A percentile compares a stretch with the other conserved stretches of the same genome.
Conservation (phyloP, 805 yeast species). For the Lachancea cidri region DNA sequence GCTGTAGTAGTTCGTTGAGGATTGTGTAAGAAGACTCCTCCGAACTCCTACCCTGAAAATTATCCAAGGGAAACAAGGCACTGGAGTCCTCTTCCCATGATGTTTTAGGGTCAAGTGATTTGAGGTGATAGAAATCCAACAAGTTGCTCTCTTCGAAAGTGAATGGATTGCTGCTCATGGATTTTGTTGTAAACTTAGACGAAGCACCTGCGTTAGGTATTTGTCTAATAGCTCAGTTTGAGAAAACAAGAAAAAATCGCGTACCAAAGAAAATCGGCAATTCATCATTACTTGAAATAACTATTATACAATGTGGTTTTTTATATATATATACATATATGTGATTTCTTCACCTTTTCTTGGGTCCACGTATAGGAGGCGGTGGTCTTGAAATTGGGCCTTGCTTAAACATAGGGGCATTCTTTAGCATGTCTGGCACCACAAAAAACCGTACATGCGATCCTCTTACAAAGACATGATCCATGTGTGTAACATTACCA, state of each 20-base stretch:
- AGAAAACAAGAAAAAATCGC: not conserved
- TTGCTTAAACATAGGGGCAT: slow-evolving; percentile 83
- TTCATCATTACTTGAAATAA: not conserved
- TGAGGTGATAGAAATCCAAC: slow-evolving; percentile 40
- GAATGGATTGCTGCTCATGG: slow-evolving; percentile 12
- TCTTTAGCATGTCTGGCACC: slow-evolving; percentile 80
- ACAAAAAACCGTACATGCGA: slow-evolving; percentile 79
- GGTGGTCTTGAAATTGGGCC: slow-evolving; percentile 53
- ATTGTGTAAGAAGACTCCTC: slow-evolving; percentile 32
- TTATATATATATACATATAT: not conserved
- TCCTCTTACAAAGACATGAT: slow-evolving; percentile 86
- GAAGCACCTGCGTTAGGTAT: no score
- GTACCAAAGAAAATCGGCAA: not conserved
- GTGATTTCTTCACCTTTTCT: slow-evolving; percentile 26
- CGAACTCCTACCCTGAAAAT: slow-evolving; percentile 20
- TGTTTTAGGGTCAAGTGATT: slow-evolving; percentile 37
- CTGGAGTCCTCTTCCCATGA: slow-evolving; percentile 36
- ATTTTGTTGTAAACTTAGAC: no score
- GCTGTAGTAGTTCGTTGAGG: slow-evolving; percentile 27
- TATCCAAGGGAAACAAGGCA: slow-evolving; percentile 19
- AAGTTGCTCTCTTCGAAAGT: slow-evolving; percentile 24
- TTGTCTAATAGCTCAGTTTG: no score
- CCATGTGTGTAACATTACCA: slow-evolving; percentile 70
- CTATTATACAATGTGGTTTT: not conserved
- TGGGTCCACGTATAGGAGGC: slow-evolving; percentile 66